Evolutionary conservation across 2,329 filamentous ascomycete genomes (phyloP).

Genomic region (Penicillium sp.): DNA sequence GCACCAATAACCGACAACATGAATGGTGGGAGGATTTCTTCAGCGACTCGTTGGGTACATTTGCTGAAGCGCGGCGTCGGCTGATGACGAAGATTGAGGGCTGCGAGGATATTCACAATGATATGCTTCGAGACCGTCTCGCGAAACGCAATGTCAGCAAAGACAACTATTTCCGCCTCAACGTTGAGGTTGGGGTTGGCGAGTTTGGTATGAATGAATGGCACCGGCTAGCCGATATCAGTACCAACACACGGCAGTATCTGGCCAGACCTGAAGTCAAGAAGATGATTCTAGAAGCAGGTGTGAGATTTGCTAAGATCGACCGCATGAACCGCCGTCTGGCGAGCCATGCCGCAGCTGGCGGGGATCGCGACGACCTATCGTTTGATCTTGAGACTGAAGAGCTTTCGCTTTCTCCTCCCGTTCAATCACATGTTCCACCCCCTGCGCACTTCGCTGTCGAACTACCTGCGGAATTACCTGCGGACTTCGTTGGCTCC

Average conservation of each 20-base stretch:
- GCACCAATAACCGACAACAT: constrained; percentile 58
- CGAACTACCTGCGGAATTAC: constrained; percentile 55
- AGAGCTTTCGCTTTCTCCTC: constrained; percentile 18
- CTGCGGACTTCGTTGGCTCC: constrained; percentile 43
- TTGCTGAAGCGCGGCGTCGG: constrained; percentile 75
- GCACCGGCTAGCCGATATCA: constrained; percentile 88
- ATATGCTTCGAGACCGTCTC: constrained; percentile 72
- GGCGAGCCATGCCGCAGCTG: constrained; percentile 42
- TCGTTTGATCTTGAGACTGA: constrained; percentile 26
- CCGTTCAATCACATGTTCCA: constrained; percentile 24
- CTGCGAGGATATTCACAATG: constrained; percentile 81
- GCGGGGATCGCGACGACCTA: constrained; percentile 22
- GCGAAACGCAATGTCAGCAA: constrained; percentile 67
- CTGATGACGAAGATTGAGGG: constrained; percentile 90
- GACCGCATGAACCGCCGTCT: constrained; percentile 64
- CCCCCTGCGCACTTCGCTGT: constrained; percentile 45
- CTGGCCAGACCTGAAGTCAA: constrained; percentile 65
- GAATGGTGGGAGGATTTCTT: constrained; percentile 89
- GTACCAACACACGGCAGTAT: constrained; percentile 79
- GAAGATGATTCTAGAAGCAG: constrained; percentile 64
- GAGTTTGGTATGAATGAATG: constrained; percentile 99
- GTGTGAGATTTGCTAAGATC: constrained; percentile 75
- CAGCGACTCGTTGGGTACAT: constrained; percentile 63
- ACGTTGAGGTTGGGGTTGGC: constrained; percentile 89
- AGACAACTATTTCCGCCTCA: constrained; percentile 92